A percentile compares a stretch with the other conserved stretches of the same genome.
These are phyloP conservation scores for Axilococcus clingmanii DNA, from an alignment of 139 green algal genomes.

Conservation along the genomic window DNA sequence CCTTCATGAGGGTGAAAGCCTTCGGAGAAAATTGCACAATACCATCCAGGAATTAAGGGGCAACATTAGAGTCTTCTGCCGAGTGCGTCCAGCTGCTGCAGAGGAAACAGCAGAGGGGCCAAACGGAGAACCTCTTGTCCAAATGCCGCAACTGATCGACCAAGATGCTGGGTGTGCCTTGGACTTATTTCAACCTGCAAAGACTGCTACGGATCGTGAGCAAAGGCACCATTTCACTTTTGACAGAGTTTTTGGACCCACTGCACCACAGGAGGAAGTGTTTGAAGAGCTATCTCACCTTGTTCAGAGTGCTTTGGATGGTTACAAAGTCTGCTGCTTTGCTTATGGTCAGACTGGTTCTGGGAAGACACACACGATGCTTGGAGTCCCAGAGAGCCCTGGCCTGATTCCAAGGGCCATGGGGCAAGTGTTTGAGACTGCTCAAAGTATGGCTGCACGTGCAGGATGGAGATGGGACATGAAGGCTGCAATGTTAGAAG, in stretches of 20 bases:
- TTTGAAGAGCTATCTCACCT: conserved; percentile 87
- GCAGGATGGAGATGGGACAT: conserved; percentile 27
- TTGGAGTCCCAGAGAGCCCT: conserved; percentile 45
- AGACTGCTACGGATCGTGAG: not conserved
- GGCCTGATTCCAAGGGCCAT: conserved; percentile 86
- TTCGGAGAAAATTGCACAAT: conserved; percentile 67
- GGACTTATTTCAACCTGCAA: conserved; percentile 21
- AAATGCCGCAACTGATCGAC: conserved; percentile 31
- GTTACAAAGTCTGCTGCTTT: conserved; percentile 20
- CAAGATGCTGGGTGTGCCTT: conserved; percentile 12
- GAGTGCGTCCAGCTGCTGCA: conserved; percentile 40
- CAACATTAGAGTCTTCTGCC: conserved; percentile 86
- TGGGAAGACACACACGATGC: conserved; percentile 97
- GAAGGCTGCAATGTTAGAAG: conserved; percentile 28
- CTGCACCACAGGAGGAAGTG: conserved; percentile 50
- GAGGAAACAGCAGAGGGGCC: conserved; percentile 28
- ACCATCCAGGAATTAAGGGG: conserved; percentile 57
- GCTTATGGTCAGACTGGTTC: conserved; percentile 64
- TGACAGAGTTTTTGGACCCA: conserved; percentile 63
- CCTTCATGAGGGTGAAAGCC: conserved; percentile 34
- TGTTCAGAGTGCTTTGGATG: conserved; percentile 62
- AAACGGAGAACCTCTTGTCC: conserved; percentile 30
- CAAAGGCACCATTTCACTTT: conserved; percentile 63
- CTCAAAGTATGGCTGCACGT: conserved; percentile 8
- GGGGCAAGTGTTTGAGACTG: conserved; percentile 39